Percentiles rank a stretch among this genome's conserved stretches.
phyloP scores from a whole-genome alignment of 1,284 basidiomycete species.

The Bjerkandera adusta region DNA sequence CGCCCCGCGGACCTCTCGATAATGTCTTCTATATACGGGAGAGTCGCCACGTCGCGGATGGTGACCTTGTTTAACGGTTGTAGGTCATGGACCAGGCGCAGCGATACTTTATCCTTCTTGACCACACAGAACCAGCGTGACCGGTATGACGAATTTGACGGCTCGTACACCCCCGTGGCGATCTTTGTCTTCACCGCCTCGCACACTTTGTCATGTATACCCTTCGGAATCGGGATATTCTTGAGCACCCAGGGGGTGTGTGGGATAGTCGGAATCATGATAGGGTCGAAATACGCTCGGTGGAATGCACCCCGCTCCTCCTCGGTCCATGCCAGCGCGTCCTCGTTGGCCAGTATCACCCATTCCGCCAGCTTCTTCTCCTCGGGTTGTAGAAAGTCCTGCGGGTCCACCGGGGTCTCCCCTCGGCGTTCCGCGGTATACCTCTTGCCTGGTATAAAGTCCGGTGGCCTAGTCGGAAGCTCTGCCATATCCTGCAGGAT shows the following conservation, averaged over 20 bases:
- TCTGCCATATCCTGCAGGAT: no score
- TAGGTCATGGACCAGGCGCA: conserved; percentile 33
- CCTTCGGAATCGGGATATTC: conserved; percentile 28
- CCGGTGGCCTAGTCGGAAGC: no score
- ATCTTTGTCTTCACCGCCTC: conserved; percentile 33
- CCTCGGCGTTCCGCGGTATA: no score
- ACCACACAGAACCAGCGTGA: conserved; percentile 37
- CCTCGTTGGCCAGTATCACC: no score
- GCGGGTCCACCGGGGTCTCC: no score
- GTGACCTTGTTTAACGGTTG: conserved; percentile 24
- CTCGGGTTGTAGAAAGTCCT: no score
- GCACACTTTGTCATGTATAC: conserved; percentile 31
- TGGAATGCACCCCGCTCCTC: conserved; percentile 31
- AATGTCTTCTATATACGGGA: conserved; percentile 16
- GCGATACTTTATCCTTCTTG: conserved; percentile 35
- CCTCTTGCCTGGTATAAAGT: no score
- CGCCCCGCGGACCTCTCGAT: conserved; percentile 15
- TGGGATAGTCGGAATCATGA: conserved; percentile 32
- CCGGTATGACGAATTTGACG: conserved; percentile 29
- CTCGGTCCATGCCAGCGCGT: conserved; percentile 29
- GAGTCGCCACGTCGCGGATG: conserved; percentile 15
- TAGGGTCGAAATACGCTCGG: conserved; percentile 31
- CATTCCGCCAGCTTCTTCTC: no score
- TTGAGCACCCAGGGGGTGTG: conserved; percentile 31
- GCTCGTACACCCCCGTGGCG: conserved; percentile 18